Percentiles rank a stretch among this genome's conserved stretches.
These are phyloP conservation scores for Phytophthora sojae DNA, from an alignment of 352 stramenopile species.

Conservation along the genomic window DNA sequence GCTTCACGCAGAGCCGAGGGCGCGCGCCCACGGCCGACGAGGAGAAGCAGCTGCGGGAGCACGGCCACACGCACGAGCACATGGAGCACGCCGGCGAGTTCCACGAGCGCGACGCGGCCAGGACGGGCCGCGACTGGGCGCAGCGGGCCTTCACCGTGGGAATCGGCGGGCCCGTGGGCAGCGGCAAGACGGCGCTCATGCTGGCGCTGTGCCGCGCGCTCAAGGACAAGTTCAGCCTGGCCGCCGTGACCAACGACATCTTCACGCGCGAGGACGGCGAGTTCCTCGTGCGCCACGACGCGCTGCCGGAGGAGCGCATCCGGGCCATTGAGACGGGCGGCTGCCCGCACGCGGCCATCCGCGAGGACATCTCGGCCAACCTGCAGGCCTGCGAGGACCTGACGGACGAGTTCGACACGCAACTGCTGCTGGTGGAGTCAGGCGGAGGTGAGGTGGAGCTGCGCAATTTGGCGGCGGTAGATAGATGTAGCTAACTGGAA, in stretches of 20 bases:
- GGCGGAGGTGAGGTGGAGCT: slow-evolving; percentile 64
- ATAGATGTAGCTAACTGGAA: too few relatives aligned
- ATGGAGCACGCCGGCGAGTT: slow-evolving; percentile 84
- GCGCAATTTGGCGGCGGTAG: background rate
- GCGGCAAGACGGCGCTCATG: slow-evolving; percentile 96
- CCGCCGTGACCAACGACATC: slow-evolving; percentile 98
- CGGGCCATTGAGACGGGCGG: slow-evolving; percentile 97
- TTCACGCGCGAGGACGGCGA: slow-evolving; percentile 99
- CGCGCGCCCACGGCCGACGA: slow-evolving; percentile 77
- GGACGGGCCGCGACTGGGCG: slow-evolving; percentile 71
- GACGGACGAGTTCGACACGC: slow-evolving; percentile 86
- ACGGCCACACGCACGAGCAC: slow-evolving; percentile 91
- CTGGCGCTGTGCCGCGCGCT: slow-evolving; percentile 92
- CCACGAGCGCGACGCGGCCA: slow-evolving; percentile 64
- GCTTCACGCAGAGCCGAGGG: slow-evolving; percentile 68
- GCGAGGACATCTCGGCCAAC: slow-evolving; percentile 98
- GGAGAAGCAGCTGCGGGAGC: slow-evolving; percentile 79
- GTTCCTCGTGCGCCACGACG: slow-evolving; percentile 96
- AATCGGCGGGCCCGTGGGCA: slow-evolving; percentile 96
- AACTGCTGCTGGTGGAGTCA: slow-evolving; percentile 92
- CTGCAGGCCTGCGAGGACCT: slow-evolving; percentile 96
- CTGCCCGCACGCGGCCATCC: slow-evolving; percentile 97
- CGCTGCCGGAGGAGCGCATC: slow-evolving; percentile 92
- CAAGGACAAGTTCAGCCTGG: slow-evolving; percentile 83
- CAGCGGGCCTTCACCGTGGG: slow-evolving; percentile 95